phyloP scores from a whole-genome alignment of 1,139 yeast species.

The Kodamaea suecica region DNA sequence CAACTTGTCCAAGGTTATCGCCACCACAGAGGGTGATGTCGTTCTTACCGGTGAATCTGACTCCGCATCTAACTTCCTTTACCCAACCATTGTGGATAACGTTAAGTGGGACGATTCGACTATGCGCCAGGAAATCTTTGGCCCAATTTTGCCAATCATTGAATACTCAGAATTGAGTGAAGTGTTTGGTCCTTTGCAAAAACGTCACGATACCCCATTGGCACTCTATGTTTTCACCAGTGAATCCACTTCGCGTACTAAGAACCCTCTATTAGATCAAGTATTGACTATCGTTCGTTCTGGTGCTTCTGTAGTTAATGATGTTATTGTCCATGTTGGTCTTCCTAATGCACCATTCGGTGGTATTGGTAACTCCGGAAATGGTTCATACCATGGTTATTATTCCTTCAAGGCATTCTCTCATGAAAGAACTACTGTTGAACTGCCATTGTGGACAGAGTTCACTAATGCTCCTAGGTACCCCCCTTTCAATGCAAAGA shows the following conservation, averaged over 20 bases:
- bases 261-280: constrained; percentile 47
- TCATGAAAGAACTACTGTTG: constrained; percentile 68
- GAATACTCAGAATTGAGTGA: constrained; percentile 47
- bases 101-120: constrained; percentile 64
- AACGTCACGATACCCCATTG: constrained; percentile 77
- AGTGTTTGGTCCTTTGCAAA: constrained; percentile 48
- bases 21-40: constrained; percentile 53
- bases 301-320: constrained; percentile 74
- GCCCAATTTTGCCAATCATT: constrained; percentile 79
- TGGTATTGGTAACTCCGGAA: constrained; percentile 84
- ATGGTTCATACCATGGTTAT: constrained; percentile 77
- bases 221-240: constrained; percentile 75
- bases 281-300: constrained; percentile 60
- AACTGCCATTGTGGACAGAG: constrained; percentile 70
- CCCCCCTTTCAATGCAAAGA: constrained; percentile 55
- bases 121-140: constrained; percentile 79
- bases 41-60: constrained; percentile 57
- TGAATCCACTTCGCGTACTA: constrained; percentile 28
- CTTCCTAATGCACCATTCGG: constrained; percentile 83
- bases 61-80: constrained; percentile 48
- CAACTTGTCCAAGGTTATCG: constrained; percentile 46
- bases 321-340: constrained; percentile 69
- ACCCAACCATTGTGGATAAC: constrained; percentile 71
- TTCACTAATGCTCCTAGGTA: constrained; percentile 56
- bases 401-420: constrained; percentile 71